These are phyloP conservation scores for Peniophora sp. DNA, from an alignment of 1,284 basidiomycete species.

Conservation along the genomic window DNA sequence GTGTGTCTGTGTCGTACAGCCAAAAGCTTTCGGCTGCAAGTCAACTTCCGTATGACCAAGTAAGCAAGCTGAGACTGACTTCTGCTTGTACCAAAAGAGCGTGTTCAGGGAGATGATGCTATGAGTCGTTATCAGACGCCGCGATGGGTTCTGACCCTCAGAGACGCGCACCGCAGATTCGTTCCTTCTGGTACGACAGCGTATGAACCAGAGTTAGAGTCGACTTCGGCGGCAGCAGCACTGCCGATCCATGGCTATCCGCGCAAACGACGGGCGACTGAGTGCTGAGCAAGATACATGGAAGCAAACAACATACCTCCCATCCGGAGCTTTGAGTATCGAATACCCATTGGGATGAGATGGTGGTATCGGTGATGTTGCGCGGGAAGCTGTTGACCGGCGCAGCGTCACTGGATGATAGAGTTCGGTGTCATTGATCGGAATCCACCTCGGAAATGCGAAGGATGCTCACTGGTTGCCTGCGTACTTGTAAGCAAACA, in stretches of 20 bases:
- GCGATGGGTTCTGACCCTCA: not conserved
- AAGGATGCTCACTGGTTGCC: not conserved
- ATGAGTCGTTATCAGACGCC: not conserved
- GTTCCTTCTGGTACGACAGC: conserved; percentile 5
- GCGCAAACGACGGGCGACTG: not conserved
- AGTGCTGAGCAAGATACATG: not conserved
- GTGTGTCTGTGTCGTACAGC: conserved; percentile 17
- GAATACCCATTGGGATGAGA: conserved; percentile 11
- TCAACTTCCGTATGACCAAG: not conserved
- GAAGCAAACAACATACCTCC: conserved; percentile 4
- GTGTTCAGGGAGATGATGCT: conserved; percentile 21
- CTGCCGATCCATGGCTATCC: conserved; percentile 8
- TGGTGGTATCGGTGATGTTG: conserved; percentile 3
- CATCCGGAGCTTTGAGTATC: conserved; percentile 10
- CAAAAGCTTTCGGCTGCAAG: conserved; percentile 14
- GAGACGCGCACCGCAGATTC: conserved; percentile 5
- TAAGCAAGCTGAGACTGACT: conserved; percentile 1
- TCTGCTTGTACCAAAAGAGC: conserved; percentile 15
- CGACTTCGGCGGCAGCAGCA: conserved; percentile 6
- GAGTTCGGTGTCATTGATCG: not conserved
- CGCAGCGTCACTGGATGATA: conserved; percentile 5
- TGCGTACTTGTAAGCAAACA: not conserved
- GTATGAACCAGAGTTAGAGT: conserved; percentile 8
- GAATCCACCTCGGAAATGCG: not conserved
- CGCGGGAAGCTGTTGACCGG: conserved; percentile 12